phyloP scores from a whole-genome alignment of 1,139 yeast species.

The Nakaseomyces nivariensis region DNA sequence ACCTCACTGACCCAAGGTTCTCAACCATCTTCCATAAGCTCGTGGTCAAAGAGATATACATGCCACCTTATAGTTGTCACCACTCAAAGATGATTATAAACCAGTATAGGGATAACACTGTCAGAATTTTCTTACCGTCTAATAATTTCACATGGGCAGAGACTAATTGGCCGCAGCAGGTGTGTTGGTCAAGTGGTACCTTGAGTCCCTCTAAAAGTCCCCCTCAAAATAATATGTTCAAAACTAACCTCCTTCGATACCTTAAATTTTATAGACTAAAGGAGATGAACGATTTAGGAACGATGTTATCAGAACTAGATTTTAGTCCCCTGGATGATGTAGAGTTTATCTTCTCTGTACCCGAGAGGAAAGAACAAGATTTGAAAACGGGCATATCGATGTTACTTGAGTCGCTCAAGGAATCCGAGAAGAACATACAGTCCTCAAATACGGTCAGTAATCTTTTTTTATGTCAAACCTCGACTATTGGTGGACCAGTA shows the following conservation, averaged over 20 bases:
- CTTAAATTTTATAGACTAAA: conserved; percentile 34
- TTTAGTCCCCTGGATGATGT: conserved; percentile 40
- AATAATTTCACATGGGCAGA: conserved; percentile 49
- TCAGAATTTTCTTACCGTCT: conserved; percentile 50
- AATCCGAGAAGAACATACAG: neutral
- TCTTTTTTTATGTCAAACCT: conserved; percentile 44
- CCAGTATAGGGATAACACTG: conserved; percentile 35
- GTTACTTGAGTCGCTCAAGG: neutral
- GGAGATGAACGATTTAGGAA: conserved; percentile 30
- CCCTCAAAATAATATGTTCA: neutral
- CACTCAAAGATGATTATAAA: conserved; percentile 63
- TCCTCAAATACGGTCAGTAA: conserved; percentile 11
- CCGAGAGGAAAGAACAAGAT: conserved; percentile 33
- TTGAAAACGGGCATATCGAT: conserved; percentile 23
- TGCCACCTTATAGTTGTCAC: conserved; percentile 39
- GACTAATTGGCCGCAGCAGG: conserved; percentile 49
- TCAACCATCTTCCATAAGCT: conserved; percentile 10
- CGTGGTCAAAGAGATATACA: conserved; percentile 16
- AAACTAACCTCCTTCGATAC: conserved; percentile 36
- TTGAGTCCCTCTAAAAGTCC: neutral
- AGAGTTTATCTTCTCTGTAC: conserved; percentile 47
- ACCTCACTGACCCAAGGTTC: neutral
- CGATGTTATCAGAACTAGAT: conserved; percentile 31
- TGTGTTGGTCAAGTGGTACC: conserved; percentile 41
- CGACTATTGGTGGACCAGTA: conserved; percentile 52